phyloP scores from a whole-genome alignment of 345 rosid species.

The Carallia brachiata region DNA sequence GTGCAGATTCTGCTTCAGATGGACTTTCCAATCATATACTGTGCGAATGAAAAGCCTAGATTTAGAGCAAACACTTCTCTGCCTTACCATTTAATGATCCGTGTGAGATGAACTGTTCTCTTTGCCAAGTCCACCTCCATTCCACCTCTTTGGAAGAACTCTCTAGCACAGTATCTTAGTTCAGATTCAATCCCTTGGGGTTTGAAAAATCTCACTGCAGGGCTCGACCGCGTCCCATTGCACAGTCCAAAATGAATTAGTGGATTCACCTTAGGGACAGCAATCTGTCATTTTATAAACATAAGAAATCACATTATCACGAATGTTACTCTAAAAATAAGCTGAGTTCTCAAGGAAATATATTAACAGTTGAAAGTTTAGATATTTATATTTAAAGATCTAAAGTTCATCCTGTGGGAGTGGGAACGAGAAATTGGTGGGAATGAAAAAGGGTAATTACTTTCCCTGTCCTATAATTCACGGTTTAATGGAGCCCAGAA shows the following conservation, averaged over 20 bases:
- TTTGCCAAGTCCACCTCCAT: slow-evolving; percentile 58
- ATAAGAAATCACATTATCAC: background rate
- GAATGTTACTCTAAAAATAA: background rate
- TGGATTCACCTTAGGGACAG: slow-evolving; percentile 57
- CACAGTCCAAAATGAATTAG: slow-evolving; percentile 82
- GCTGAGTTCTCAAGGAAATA: background rate
- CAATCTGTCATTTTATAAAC: slow-evolving; percentile 38
- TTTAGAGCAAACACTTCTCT: background rate
- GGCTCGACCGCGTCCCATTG: slow-evolving; percentile 80
- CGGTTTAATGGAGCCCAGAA: background rate
- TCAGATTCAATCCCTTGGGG: slow-evolving; percentile 63
- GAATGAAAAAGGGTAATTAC: no score
- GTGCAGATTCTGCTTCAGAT: background rate
- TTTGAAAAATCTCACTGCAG: slow-evolving; percentile 72
- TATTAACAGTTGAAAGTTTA: no score
- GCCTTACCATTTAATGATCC: slow-evolving; percentile 74
- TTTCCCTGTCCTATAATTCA: background rate
- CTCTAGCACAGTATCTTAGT: slow-evolving; percentile 63
- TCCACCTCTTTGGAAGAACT: slow-evolving; percentile 64
- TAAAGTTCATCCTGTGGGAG: no score
- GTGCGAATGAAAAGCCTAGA: background rate
- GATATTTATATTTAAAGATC: no score
- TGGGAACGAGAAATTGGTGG: no score
- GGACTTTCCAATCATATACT: background rate
- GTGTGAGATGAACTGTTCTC: slow-evolving; percentile 58